Conservation (phyloP, 1,284 basidiomycete species). For the Blastosporella zonata region DNA sequence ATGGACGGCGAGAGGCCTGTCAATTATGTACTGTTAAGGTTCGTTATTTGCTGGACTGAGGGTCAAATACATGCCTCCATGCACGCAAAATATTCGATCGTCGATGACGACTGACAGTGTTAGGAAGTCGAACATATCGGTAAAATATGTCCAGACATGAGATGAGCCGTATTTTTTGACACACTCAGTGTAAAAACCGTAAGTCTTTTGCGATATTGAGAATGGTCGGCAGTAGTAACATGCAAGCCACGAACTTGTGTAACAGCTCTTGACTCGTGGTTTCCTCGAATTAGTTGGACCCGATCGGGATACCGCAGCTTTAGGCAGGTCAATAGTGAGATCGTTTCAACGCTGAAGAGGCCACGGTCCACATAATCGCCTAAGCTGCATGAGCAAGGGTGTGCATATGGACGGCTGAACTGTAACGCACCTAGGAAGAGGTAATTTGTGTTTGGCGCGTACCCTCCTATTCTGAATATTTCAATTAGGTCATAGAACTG, state of each 20-base stretch:
- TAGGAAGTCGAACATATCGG: conserved; percentile 99
- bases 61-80: conserved; percentile 68
- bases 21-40: conserved; percentile 17
- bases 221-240: conserved; percentile 14
- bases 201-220: conserved; percentile 66
- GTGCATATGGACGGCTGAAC: conserved; percentile 3
- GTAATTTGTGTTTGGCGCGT: conserved; percentile 96
- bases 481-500: conserved; percentile 99
- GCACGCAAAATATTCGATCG: conserved; percentile 98
- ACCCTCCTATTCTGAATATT: conserved; percentile 98
- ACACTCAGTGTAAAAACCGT: conserved; percentile 99
- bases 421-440: conserved; percentile 82
- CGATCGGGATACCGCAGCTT: conserved; percentile 97
- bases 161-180: conserved; percentile 95
- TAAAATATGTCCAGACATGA: conserved; percentile 99
- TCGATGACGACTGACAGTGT: conserved; percentile 98
- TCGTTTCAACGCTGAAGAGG: conserved; percentile 97
- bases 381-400: conserved; percentile 31
- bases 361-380: conserved; percentile 99
- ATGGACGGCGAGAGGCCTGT: conserved; percentile 93
- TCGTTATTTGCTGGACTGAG: conserved; percentile 12
- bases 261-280: conserved; percentile 97
- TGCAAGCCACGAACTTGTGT: conserved; percentile 72
- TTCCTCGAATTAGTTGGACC: conserved; percentile 95
- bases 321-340: conserved; percentile 94